These are phyloP conservation scores for Moesziomyces aphidis DNA, from an alignment of 1,284 basidiomycete genomes.

Conservation along the genomic window DNA sequence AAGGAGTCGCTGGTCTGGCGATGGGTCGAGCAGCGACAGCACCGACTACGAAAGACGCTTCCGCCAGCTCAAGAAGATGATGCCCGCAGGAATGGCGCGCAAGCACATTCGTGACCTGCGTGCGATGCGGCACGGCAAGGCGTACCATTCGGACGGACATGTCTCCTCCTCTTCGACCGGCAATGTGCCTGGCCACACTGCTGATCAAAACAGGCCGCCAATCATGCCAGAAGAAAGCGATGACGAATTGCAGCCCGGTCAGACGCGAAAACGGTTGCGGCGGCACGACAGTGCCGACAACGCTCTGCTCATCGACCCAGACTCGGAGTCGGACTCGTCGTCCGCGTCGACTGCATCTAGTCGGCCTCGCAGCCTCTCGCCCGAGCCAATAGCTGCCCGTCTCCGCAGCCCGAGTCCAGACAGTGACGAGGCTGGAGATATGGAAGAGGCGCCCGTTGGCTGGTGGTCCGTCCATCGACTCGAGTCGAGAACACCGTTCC, in stretches of 20 bases:
- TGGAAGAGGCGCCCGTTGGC: constrained; percentile 17
- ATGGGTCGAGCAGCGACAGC: constrained; percentile 47
- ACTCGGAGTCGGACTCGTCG: constrained; percentile 39
- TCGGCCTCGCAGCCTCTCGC: constrained; percentile 1
- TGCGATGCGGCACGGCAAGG: constrained; percentile 64
- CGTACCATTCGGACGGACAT: constrained; percentile 56
- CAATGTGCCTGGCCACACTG: no score
- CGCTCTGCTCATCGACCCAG: constrained; percentile 40
- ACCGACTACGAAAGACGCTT: constrained; percentile 64
- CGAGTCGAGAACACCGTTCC: constrained; percentile 18
- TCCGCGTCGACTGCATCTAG: constrained; percentile 17
- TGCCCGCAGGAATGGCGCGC: constrained; percentile 63
- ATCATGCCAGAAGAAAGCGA: constrained; percentile 1
- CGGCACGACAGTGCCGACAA: constrained; percentile 33
- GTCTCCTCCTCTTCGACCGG: constrained; percentile 38
- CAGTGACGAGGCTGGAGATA: constrained; percentile 18
- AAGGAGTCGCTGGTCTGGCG: constrained; percentile 46
- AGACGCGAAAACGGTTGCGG: constrained; percentile 47
- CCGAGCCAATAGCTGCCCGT: background rate
- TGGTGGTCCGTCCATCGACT: constrained; percentile 41
- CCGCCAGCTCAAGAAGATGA: constrained; percentile 62
- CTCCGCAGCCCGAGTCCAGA: background rate
- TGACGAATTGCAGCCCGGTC: constrained; percentile 46
- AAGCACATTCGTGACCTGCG: constrained; percentile 63
- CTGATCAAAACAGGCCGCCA: no score